Evolutionary conservation across 768 basidiomycete species (phyloP), one percentile per base, ranked within the genome.

Genomic region (Lactarius indigo): DNA sequence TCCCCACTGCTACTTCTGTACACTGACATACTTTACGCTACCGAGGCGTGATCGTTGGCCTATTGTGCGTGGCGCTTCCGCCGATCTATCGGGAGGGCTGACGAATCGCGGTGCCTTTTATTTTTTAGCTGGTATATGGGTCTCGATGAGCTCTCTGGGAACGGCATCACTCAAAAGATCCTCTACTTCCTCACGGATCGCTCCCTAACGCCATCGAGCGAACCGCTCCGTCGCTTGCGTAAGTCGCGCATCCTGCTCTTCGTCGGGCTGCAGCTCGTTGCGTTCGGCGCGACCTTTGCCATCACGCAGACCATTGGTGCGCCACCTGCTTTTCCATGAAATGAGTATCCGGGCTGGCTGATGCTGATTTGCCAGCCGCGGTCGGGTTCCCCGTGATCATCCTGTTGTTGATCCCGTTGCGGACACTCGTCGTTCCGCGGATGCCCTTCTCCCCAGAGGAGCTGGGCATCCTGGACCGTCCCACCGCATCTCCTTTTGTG

Each of bases 371-470:
- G 23, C 10, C 64, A 88, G 94, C 91, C 50, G 94, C 93, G 5
- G 94, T 96, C 65, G 93, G 89, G 0, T 97, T 97, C 75, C 94
- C 95, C 0, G 82, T 96, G 59, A 85, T 97, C 72, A 95, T 96
- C 72, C 84, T 92, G 74, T 76, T 92, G 44, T 82, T 97, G 17
- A 81, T 96, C 28, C 96, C 95, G 0, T 68, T 95, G 15, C 83
- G 95, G 57, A 82, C 85, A 30, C 78, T 82, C 64, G 70, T 91
- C n/a, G 81, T 96, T 17, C 93, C 95, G 0, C 80, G 80, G 23
- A 76, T 96, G 52, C 83, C 88, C 0, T 95, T 97, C 74, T 89
- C 88, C 0, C 72, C 75, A 3, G 90, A 90, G 67, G 96, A 97
- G 73, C 78, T 98, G 44, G 80, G 80, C 2, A 88, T 94, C 26